Conservation (phyloP, 768 basidiomycete species). For the Cystobasidium onofrii region DNA sequence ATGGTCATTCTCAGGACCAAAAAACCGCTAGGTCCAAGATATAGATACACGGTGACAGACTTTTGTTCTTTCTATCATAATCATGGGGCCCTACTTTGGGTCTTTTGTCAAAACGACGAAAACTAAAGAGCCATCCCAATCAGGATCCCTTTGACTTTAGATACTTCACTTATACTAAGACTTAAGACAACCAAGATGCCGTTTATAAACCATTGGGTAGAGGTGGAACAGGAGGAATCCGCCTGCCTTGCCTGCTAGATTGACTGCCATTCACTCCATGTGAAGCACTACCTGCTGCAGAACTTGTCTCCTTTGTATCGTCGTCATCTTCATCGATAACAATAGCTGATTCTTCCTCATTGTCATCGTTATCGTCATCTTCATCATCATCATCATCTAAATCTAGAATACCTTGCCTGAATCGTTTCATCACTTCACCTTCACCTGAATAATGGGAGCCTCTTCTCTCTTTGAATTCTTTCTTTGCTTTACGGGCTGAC, state of each 20-base stretch:
- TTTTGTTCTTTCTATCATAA: too few relatives aligned
- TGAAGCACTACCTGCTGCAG: neutral
- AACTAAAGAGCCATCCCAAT: too few relatives aligned
- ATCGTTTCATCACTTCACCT: slow-evolving; percentile 30
- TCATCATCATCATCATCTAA: neutral
- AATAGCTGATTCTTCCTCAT: slow-evolving; percentile 7
- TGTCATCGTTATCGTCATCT: neutral
- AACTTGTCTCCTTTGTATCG: neutral
- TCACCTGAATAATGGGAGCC: slow-evolving; percentile 12
- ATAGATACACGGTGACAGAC: too few relatives aligned
- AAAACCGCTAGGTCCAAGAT: too few relatives aligned
- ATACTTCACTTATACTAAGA: too few relatives aligned
- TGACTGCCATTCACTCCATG: neutral
- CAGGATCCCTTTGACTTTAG: too few relatives aligned
- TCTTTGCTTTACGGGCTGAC: slow-evolving; percentile 18
- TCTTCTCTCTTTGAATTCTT: slow-evolving; percentile 22
- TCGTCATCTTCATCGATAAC: neutral
- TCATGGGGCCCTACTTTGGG: too few relatives aligned
- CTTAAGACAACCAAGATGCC: too few relatives aligned
- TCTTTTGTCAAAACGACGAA: too few relatives aligned
- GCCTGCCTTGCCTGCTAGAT: neutral
- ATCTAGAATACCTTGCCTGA: neutral
- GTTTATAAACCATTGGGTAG: neutral
- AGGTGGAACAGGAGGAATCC: slow-evolving; percentile 28
- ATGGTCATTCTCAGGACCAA: too few relatives aligned